Conservation (phyloP, 2,329 filamentous ascomycete genomes). For the Zymoseptoria pseudotritici region DNA sequence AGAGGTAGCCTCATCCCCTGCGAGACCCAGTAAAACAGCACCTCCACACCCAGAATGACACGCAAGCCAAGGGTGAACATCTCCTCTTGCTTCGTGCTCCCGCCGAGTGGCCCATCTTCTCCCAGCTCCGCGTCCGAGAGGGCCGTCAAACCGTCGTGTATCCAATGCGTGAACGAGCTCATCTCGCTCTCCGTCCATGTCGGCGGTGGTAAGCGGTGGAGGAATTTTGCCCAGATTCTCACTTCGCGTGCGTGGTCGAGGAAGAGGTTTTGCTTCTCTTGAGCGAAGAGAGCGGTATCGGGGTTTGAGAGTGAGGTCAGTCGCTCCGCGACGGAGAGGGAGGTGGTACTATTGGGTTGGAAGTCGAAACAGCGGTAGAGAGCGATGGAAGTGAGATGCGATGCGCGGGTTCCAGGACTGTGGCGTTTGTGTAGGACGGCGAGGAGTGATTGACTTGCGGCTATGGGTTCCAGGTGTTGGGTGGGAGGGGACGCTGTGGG, state of each 20-base stretch:
- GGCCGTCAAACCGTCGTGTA: conserved; percentile 41
- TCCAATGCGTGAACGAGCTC: conserved; percentile 39
- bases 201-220: not conserved
- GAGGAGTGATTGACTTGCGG: conserved; percentile 38
- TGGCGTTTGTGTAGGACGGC: conserved; percentile 25
- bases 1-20: conserved; percentile 13
- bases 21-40: conserved; percentile 27
- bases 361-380: conserved; percentile 19
- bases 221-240: conserved; percentile 50
- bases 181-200: not conserved
- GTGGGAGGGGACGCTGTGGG: conserved; percentile 7
- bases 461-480: conserved; percentile 38
- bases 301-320: conserved; percentile 25
- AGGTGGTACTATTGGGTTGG: not conserved
- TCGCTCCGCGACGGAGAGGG: conserved; percentile 6
- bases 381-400: conserved; percentile 1
- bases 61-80: conserved; percentile 55
- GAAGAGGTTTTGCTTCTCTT: conserved; percentile 94
- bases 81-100: conserved; percentile 56
- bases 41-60: conserved; percentile 37
- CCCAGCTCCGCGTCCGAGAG: conserved; percentile 34
- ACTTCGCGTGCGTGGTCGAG: conserved; percentile 73
- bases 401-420: not conserved
- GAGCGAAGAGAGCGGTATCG: conserved; percentile 67
- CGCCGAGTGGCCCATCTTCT: conserved; percentile 62